Evolutionary conservation across 306 rosid genomes (phyloP), one percentile per base, ranked within the genome.

Genomic region (Lathyrus sativus): DNA sequence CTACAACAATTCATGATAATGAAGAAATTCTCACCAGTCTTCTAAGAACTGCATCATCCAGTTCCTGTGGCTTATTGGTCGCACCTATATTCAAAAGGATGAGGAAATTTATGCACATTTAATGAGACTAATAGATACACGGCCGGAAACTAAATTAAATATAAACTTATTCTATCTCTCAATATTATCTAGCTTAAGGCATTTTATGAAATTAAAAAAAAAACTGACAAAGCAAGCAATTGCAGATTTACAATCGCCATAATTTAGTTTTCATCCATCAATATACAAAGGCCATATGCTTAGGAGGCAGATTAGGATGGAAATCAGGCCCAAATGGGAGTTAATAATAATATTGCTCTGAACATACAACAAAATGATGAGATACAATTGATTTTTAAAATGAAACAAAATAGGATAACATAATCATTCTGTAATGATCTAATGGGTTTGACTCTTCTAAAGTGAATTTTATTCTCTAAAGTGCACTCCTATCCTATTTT

Each of bases 41-140:
- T 86, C 98, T 82, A 50, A 93, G 91, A 74, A 93, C 98, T 7
- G 98, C 98, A 37, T 93, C 98, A 82, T 93, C 98, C 79, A 93
- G 77, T 75, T 93, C 98, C 77, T 90, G 97, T 1, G 98, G 98
- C 91, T 90, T 93, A 80, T 93, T 93, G 26, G 98, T 93, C 22
- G 98, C 98, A 79, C 98, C 98, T 93, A 74, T 53, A 77, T 65
- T 73, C 65, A 78, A 51, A 53, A 67, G 66, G 76, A 46, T 51
- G 59, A 59, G 59, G 38, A 50, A 37, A 58, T 50, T 58, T 35
- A 44, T 3, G 68, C 42, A 54, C 26, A 7, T 28, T 11, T 13
- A 62, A 54, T 15, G 59, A 37, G 61, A 73, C 44, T 49, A 44
- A 55, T 9, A 67, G 53, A 68, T 28, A 60, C 39, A 59, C 7